Conservation (phyloP, 2,329 filamentous ascomycete genomes). For the Diaporthe vaccinii region DNA sequence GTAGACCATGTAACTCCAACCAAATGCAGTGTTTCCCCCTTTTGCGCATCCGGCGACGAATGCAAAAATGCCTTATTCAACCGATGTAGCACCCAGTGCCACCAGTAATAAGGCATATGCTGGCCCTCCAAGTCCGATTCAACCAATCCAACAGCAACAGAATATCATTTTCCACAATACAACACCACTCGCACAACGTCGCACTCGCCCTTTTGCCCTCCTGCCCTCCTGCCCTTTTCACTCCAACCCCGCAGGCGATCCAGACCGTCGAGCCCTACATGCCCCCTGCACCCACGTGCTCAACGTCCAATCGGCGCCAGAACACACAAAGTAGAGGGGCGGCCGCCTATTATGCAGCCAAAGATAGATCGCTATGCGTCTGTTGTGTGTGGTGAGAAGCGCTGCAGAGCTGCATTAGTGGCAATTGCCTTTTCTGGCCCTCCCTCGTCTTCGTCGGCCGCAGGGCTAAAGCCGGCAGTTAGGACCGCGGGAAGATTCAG, state of each 20-base stretch:
- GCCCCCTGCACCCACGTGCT: neutral
- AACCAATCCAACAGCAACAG: neutral
- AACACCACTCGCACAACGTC: constrained; percentile 3
- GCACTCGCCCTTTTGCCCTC: neutral
- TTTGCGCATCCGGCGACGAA: neutral
- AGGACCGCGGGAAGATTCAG: neutral
- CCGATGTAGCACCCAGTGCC: neutral
- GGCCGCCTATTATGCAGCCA: constrained; percentile 11
- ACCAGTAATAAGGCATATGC: neutral
- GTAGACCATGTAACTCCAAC: neutral
- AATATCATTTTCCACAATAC: neutral
- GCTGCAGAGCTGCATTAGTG: constrained; percentile 4
- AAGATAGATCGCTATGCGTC: constrained; percentile 11
- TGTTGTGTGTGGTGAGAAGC: neutral
- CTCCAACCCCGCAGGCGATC: neutral
- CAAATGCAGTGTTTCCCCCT: neutral
- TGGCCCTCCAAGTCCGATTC: constrained; percentile 12
- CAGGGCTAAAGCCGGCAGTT: constrained; percentile 4
- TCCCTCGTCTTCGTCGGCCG: neutral
- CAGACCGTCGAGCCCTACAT: neutral
- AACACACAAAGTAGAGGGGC: neutral
- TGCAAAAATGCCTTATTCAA: neutral
- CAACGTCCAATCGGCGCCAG: neutral
- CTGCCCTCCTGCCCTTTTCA: neutral
- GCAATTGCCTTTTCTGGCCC: neutral